phyloP scores from a whole-genome alignment of 768 basidiomycete species.

The Xerocomus brunneocitrinus region DNA sequence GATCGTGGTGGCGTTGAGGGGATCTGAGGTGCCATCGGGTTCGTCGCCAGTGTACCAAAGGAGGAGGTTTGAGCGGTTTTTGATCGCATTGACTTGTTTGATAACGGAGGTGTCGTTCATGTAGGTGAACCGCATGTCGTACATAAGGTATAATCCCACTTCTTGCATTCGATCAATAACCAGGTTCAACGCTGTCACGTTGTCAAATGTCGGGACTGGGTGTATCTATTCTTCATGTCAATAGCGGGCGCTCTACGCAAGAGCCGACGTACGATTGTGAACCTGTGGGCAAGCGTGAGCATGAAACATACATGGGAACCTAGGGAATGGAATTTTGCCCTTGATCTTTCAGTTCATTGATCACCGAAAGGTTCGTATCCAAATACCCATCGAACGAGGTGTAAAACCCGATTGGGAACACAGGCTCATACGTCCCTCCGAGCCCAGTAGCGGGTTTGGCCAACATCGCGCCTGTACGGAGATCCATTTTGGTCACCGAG shows the following conservation, averaged over 20 bases:
- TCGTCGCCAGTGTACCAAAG: conserved; percentile 75
- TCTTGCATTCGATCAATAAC: conserved; percentile 71
- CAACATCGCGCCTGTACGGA: conserved; percentile 52
- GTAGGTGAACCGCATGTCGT: conserved; percentile 76
- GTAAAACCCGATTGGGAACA: conserved; percentile 45
- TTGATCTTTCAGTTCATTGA: conserved; percentile 31
- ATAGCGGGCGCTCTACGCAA: not conserved
- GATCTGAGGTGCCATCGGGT: conserved; percentile 66
- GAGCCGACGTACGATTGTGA: conserved; percentile 31
- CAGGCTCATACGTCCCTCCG: conserved; percentile 45
- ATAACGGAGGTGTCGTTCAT: conserved; percentile 58
- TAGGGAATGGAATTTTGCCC: conserved; percentile 15
- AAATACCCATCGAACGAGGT: conserved; percentile 38
- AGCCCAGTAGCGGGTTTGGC: conserved; percentile 49
- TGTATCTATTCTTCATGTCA: conserved; percentile 46
- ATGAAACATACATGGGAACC: not conserved
- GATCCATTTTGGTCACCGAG: conserved; percentile 47
- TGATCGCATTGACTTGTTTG: conserved; percentile 65
- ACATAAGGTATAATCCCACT: conserved; percentile 70
- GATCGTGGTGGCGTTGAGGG: conserved; percentile 49
- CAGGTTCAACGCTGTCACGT: conserved; percentile 50
- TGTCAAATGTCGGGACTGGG: conserved; percentile 62
- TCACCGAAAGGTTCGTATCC: conserved; percentile 18
- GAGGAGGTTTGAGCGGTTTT: conserved; percentile 62
- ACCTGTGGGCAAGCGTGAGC: conserved; percentile 7